Evolutionary conservation across 108 stramenopile genomes (phyloP), one percentile per base, ranked within the genome.

Genomic region (Stephanodiscus triporus): DNA sequence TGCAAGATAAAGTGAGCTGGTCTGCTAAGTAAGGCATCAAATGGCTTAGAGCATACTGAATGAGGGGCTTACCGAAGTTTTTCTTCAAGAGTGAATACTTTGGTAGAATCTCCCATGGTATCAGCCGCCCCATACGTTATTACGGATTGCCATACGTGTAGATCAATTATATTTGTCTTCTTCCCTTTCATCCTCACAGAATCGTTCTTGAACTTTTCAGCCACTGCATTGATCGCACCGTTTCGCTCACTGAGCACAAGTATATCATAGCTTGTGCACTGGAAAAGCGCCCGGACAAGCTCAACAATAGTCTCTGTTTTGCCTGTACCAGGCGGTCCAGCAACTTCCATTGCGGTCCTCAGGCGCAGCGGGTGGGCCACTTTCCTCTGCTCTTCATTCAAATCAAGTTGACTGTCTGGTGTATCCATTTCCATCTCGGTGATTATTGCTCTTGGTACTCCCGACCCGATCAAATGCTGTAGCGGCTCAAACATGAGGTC

Each of bases 181-280:
- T 58, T 10, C 48, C 62, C 50, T 34, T 13, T 58, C 16, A 32
- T 34, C 48, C n/a, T 66, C 9, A 85, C 2, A 9, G 58, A 79
- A 10, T 45, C 48, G 13, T 68, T 51, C 47, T 57, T 47, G 34
- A 85, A 76, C 70, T 85, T 85, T 47, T 85, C 85, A 27, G 85
- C 85, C 17, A 85, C 65, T 17, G 85, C 85, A 72, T 85, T 81
- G 38, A 85, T 85, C 6, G 85, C 85, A 29, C 85, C 81, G 49
- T 85, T 85, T 32, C 85, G 73, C 63, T 85, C 85, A 2, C 77
- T 79, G 6, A 85, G 56, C 13, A 85, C 36, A 63, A 82, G 55
- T 23, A 81, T 64, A 20, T 85, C 78, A 48, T 23, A 69, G 40
- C 34, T 36, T n/a, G 81, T 85, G 32, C 81, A 78, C 13, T 70